Evolutionary conservation across 192 early-diverging fungal species (phyloP).

Genomic region (Backusella psychrophila): DNA sequence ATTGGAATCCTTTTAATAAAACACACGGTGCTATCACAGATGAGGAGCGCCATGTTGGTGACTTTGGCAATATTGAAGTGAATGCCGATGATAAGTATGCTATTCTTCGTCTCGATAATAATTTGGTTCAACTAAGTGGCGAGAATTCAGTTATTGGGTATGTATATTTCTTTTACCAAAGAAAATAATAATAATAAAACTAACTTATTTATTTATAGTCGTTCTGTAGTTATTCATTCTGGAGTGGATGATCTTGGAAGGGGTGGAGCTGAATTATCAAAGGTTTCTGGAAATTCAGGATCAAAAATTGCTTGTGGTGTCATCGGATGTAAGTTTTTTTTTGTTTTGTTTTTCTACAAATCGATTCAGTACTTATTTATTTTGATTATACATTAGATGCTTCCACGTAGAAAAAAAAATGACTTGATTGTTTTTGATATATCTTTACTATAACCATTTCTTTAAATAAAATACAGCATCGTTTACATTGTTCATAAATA

Average conservation of each 20-base stretch:
- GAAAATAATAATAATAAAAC: constrained; percentile 36
- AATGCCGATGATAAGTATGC: constrained; percentile 57
- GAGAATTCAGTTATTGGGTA: constrained; percentile 73
- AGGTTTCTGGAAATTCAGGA: constrained; percentile 85
- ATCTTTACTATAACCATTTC: neutral
- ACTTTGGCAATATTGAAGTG: constrained; percentile 84
- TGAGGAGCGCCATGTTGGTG: constrained; percentile 75
- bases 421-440: too few species aligned
- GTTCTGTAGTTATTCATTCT: constrained; percentile 83
- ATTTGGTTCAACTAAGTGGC: constrained; percentile 71
- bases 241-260: constrained; percentile 83
- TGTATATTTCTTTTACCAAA: neutral
- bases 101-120: constrained; percentile 51
- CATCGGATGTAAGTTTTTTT: constrained; percentile 59
- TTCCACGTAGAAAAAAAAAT: neutral
- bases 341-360: neutral
- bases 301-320: constrained; percentile 85
- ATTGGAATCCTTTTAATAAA: constrained; percentile 75
- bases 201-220: constrained; percentile 37
- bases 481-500: neutral
- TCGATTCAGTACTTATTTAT: neutral
- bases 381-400: neutral
- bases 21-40: constrained; percentile 73
- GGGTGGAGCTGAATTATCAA: constrained; percentile 65
- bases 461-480: neutral